Base-by-base conservation (phyloP, 2,329 filamentous ascomycete genomes). In the Colletotrichum tropicale region DNA sequence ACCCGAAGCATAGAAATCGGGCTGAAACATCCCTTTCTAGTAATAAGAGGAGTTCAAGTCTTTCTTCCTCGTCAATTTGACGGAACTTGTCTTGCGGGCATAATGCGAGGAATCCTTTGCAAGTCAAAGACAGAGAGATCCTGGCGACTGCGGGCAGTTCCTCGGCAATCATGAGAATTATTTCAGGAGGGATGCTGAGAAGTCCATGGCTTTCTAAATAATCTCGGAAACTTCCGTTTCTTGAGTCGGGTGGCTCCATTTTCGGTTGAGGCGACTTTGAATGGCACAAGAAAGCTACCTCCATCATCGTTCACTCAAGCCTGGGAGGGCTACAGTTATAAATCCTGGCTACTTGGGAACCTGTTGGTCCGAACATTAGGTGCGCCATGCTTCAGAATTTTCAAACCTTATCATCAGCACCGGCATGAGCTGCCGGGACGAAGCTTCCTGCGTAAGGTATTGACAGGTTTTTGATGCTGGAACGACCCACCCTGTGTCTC, bases 221-320 rank as follows among this genome's bases (percentile, higher is more conserved):
- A 38, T 38, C 8, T 38, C 8, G 0, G 16, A 0, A 38, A 1
- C 1, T 5, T 18, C 36, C 2, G 1, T 38, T 18, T 8, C 36
- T 38, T 18, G 16, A 1, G 36, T 18, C 36, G 16, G 36, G 36
- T 38, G 16, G 36, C 36, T 0, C 2, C 16, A 38, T 18, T 10
- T 18, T 38, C 16, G 8, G 38, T 10, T n/a, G 16, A 18, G 38
- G 5, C 16, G 16, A 18, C 16, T 43, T 43, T 10, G 16, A n/a
- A n/a, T 18, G 16, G 38, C 16, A 43, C 16, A 18, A 18, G 16
- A 6, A 18, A 43, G 1, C 36, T 43, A 43, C 38, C 18, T 43
- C 16, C 0, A 10, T 6, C 16, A 43, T 6, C 16, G n/a, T n/a
- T 2, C 16, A 43, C 38, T n/a, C 16, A n/a, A 38, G 36, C 36